phyloP scores from a whole-genome alignment of 2,329 filamentous ascomycete genomes.

The Neurospora sp. region DNA sequence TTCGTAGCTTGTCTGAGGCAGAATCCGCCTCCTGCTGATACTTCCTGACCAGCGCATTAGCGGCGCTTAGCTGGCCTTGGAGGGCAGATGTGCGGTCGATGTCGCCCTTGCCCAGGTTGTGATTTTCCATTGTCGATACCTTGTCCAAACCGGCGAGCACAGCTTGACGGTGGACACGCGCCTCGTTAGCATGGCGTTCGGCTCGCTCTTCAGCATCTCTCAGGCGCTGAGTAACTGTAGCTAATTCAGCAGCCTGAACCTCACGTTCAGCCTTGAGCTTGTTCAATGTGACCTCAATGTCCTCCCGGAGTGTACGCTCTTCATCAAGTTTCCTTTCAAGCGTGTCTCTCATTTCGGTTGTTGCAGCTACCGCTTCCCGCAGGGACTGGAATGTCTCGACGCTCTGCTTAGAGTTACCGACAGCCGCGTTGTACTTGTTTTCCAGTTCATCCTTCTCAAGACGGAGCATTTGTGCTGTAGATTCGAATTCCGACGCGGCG shows the following conservation, averaged over 20 bases:
- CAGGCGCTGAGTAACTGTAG: constrained; percentile 61
- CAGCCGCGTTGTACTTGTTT: constrained; percentile 55
- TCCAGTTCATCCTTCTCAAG: constrained; percentile 79
- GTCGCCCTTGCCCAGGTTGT: constrained; percentile 37
- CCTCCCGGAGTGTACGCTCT: constrained; percentile 67
- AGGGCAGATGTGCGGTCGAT: constrained; percentile 63
- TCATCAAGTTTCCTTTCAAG: constrained; percentile 77
- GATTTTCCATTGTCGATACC: constrained; percentile 46
- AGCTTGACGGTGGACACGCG: constrained; percentile 72
- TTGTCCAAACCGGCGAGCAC: constrained; percentile 76
- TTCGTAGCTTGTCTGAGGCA: constrained; percentile 79
- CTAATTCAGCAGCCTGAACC: constrained; percentile 66
- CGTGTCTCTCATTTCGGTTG: constrained; percentile 63
- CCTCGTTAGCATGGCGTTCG: constrained; percentile 80
- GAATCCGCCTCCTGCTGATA: constrained; percentile 83
- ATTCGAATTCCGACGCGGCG: constrained; percentile 65
- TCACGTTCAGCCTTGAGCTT: constrained; percentile 79
- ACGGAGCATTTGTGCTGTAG: constrained; percentile 63
- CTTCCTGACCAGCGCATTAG: constrained; percentile 72
- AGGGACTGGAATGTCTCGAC: constrained; percentile 63
- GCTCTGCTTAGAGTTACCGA: constrained; percentile 60
- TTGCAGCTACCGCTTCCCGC: constrained; percentile 67
- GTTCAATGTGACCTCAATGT: constrained; percentile 64
- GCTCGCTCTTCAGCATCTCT: constrained; percentile 81
- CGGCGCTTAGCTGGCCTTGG: constrained; percentile 68